phyloP scores from a whole-genome alignment of 2,329 filamentous ascomycete species.

The Pseudocercospora fuligena region DNA sequence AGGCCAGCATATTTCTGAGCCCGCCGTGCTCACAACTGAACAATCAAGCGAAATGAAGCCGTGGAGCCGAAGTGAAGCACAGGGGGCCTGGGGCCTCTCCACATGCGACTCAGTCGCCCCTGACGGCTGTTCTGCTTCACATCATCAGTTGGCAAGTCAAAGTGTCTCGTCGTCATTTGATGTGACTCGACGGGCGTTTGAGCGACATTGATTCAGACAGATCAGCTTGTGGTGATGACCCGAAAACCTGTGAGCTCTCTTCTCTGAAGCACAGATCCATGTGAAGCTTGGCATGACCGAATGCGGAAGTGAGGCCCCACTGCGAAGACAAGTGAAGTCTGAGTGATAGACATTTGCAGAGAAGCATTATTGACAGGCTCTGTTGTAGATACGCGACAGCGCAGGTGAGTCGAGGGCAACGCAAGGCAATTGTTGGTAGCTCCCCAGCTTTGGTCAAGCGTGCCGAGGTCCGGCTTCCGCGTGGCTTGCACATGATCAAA shows the following conservation, averaged over 20 bases:
- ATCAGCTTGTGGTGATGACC: not conserved
- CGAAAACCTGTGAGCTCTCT: not conserved
- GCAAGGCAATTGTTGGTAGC: not conserved
- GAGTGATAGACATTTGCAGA: not conserved
- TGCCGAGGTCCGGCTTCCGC: slow-evolving; percentile 6
- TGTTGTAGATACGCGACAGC: not conserved
- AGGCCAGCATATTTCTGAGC: not conserved
- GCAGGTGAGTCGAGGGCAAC: not conserved
- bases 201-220: not conserved
- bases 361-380: not conserved
- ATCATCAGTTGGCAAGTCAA: not conserved
- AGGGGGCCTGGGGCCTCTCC: too few species aligned
- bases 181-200: not conserved
- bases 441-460: not conserved
- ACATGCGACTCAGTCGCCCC: too few species aligned
- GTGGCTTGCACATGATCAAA: slow-evolving; percentile 2
- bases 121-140: not conserved
- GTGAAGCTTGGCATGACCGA: not conserved
- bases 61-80: not conserved
- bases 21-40: not conserved
- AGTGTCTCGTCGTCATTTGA: not conserved
- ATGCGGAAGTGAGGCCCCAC: not conserved
- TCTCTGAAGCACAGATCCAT: not conserved
- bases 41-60: not conserved
- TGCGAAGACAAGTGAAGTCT: not conserved